phyloP scores from a whole-genome alignment of 495 filamentous ascomycete genomes.

The Parathielavia hyrcaniae region DNA sequence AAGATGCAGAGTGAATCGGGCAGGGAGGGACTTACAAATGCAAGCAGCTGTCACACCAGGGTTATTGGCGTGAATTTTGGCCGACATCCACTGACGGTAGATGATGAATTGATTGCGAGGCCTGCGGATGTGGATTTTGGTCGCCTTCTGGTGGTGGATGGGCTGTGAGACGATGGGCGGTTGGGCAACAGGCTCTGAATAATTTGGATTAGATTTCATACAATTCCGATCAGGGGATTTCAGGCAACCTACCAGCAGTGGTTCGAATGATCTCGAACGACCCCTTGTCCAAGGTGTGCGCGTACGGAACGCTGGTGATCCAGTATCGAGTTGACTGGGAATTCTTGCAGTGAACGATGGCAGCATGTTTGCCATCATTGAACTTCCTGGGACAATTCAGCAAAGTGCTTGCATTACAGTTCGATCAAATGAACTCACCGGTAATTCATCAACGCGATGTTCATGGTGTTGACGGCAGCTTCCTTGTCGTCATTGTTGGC shows the following conservation, averaged over 20 bases:
- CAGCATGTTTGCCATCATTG: constrained; percentile 12
- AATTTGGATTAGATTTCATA: background rate
- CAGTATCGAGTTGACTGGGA: background rate
- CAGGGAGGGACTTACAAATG: constrained; percentile 11
- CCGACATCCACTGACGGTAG: constrained; percentile 19
- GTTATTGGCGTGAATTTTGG: constrained; percentile 4
- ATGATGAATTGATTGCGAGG: constrained; percentile 18
- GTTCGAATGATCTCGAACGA: background rate
- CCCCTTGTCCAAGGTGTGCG: constrained; percentile 4
- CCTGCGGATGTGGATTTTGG: constrained; percentile 5
- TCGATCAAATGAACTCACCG: background rate
- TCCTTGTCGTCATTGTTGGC: constrained; percentile 6
- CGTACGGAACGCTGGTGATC: constrained; percentile 8
- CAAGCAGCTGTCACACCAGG: constrained; percentile 15
- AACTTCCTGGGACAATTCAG: constrained; percentile 3
- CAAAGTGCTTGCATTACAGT: background rate
- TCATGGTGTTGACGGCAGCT: background rate
- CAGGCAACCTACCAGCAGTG: background rate
- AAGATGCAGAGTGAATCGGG: background rate
- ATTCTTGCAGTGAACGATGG: constrained; percentile 1
- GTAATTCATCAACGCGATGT: constrained; percentile 4
- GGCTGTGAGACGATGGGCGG: background rate
- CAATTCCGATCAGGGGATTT: background rate
- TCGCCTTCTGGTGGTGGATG: background rate
- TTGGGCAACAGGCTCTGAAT: background rate